Evolutionary conservation across 2,329 filamentous ascomycete species (phyloP), one percentile per base, ranked within the genome.

Genomic region (Stromatinia cepivora): DNA sequence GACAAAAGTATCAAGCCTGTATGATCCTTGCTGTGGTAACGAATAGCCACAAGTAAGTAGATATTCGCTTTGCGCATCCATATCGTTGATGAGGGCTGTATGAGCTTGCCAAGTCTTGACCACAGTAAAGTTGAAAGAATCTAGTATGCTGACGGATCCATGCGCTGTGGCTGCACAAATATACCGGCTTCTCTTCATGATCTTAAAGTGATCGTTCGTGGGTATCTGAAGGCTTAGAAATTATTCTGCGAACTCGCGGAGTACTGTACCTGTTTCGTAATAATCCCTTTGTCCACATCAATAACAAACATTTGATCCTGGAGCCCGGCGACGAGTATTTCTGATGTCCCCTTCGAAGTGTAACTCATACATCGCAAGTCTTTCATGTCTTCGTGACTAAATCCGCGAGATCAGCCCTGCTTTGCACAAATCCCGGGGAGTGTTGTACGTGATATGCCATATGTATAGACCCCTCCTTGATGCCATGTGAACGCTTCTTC

Each of bases 41-140:
- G 94, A 97, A 80, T 92, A 97, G 48, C 95, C 95, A 79, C 95
- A 99, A 6, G 95, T 98, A 31, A 98, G 91, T 67, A 99, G 88
- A 74, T 95, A 95, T 79, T 98, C 94, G 77, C 95, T 92, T 77
- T 95, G 92, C 11, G 94, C 93, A 81, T 99, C 95, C 92, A 99
- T 97, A 79, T 98, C 94, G 79, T 93, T 97, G 78, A 99, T 92
- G 65, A 89, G 87, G 11, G 92, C 92, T 1, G 90, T 90, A 78
- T 99, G 95, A 0, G 94, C 93, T 78, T 92, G 92, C 92, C 95
- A 99, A 15, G 88, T 88, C 78, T 94, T 96, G 74, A 95, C 84
- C 7, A 97, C 85, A 54, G 87, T 86, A 76, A 97, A 92, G 69
- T 86, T 92, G 67, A 87, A 83, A 1, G 94, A 87, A 77, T 97